These are phyloP conservation scores for Geotrichum reessii DNA, from an alignment of 1,139 yeast species.

Conservation along the genomic window DNA sequence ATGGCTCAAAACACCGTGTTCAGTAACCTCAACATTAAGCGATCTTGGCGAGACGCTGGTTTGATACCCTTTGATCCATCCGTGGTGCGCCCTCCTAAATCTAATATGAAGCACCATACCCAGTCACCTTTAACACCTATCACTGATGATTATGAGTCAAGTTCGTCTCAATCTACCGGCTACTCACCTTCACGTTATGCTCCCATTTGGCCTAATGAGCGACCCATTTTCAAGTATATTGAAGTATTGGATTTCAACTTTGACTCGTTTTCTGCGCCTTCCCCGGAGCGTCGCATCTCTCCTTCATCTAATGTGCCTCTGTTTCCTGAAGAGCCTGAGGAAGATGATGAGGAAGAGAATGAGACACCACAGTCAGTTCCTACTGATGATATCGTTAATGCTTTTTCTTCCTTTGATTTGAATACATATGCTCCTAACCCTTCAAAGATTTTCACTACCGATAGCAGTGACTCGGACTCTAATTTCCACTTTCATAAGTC, in stretches of 20 bases:
- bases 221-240: constrained; percentile 5
- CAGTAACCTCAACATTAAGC: constrained; percentile 1
- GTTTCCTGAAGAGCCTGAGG: constrained; percentile 7
- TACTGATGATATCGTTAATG: constrained; percentile 5
- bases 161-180: constrained; percentile 4
- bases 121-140: constrained; percentile 3
- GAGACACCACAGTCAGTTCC: background rate
- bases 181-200: background rate
- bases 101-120: background rate
- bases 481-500: background rate
- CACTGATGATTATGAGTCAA: constrained; percentile 9
- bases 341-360: background rate
- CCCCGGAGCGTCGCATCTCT: constrained; percentile 6
- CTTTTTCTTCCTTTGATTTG: constrained; percentile 12
- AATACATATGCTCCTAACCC: constrained; percentile 15
- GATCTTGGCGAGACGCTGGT: constrained; percentile 16
- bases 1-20: constrained; percentile 4
- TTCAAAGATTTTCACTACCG: background rate
- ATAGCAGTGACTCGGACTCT: constrained; percentile 9
- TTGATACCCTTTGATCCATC: constrained; percentile 17
- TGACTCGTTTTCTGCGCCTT: constrained; percentile 8
- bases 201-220: constrained; percentile 2
- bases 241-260: constrained; percentile 11
- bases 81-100: background rate
- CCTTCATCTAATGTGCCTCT: constrained; percentile 9